Evolutionary conservation across 257 asterid genomes (phyloP).

Genomic region (Scutellaria barbata): DNA sequence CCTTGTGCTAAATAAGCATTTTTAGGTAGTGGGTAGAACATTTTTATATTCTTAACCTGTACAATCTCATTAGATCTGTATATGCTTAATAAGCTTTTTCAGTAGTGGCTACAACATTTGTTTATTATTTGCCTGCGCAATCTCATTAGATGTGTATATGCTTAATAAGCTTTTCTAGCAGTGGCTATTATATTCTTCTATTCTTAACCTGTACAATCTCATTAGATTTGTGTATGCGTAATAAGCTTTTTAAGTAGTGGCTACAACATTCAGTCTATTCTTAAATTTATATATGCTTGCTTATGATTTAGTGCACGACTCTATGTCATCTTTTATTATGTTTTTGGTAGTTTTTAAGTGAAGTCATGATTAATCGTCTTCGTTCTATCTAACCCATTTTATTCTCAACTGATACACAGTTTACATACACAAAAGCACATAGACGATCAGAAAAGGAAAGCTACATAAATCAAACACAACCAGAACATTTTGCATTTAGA

Average conservation of each 20-base stretch:
- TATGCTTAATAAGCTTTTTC: no score
- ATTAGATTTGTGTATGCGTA: no score
- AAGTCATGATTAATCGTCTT: not conserved
- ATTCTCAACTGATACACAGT: not conserved
- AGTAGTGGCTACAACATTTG: no score
- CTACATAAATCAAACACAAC: no score
- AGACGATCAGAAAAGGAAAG: not conserved
- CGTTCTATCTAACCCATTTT: not conserved
- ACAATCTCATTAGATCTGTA: not conserved
- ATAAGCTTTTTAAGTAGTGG: not conserved
- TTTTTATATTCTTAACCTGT: not conserved
- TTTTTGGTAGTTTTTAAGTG: not conserved
- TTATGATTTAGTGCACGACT: not conserved
- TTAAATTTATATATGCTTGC: not conserved
- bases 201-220: no score
- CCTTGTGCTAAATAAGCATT: not conserved
- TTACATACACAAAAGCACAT: not conserved
- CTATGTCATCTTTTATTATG: not conserved
- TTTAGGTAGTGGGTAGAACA: not conserved
- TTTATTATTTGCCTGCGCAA: no score
- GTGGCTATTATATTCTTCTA: no score
- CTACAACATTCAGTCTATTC: not conserved
- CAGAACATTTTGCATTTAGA: not conserved
- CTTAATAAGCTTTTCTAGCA: not conserved
- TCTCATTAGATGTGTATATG: not conserved